phyloP scores from a whole-genome alignment of 257 asterid genomes.

The Solanum clarkiae region DNA sequence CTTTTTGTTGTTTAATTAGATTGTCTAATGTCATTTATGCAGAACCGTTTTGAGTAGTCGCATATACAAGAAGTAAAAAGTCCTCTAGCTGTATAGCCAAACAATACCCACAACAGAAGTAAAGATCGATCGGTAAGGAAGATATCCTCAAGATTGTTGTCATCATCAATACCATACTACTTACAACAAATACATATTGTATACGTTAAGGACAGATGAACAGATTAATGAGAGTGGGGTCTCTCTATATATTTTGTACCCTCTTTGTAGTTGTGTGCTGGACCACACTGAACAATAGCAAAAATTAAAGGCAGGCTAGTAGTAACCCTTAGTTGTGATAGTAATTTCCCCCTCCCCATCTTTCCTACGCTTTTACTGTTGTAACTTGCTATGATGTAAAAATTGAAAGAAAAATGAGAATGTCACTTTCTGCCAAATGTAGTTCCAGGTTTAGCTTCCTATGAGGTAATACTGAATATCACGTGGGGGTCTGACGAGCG shows the following conservation, averaged over 20 bases:
- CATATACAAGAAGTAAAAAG: not conserved
- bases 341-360: not conserved
- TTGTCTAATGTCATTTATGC: slow-evolving; percentile 23
- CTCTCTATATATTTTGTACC: slow-evolving; percentile 38
- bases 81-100: slow-evolving; percentile 23
- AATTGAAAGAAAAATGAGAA: not conserved
- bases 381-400: not conserved
- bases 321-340: not conserved
- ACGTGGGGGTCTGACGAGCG: too few relatives aligned
- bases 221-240: slow-evolving; percentile 67
- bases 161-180: slow-evolving; percentile 64
- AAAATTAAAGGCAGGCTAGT: not conserved
- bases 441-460: not conserved
- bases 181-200: slow-evolving; percentile 54
- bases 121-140: slow-evolving; percentile 37
- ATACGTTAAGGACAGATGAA: slow-evolving; percentile 68
- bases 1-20: not conserved
- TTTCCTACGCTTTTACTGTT: not conserved
- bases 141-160: slow-evolving; percentile 47
- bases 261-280: slow-evolving; percentile 49
- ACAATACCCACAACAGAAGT: slow-evolving; percentile 32
- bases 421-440: not conserved
- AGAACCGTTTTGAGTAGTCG: slow-evolving; percentile 53
- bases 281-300: slow-evolving; percentile 29
- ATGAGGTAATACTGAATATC: not conserved